Evolutionary conservation across 2,329 filamentous ascomycete species (phyloP), one percentile per base, ranked within the genome.

Genomic region (Pseudocercospora ulei): DNA sequence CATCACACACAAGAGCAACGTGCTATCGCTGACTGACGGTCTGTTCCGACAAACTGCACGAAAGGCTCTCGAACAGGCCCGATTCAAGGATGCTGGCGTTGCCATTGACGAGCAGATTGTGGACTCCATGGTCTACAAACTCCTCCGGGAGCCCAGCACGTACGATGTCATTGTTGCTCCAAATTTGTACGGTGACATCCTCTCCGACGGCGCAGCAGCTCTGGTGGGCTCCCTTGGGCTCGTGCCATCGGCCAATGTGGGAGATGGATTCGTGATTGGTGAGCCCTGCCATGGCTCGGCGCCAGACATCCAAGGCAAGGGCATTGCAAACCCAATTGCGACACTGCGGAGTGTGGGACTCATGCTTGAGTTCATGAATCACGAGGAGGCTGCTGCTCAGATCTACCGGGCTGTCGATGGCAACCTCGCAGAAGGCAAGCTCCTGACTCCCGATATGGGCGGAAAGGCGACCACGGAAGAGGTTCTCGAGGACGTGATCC

Each of bases 51-150:
- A 80, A 53, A 82, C 82, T 3, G 76, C 83, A 9, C 78, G 82
- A 51, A 70, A 71, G 18, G 84, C 83, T 3, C 77, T 96, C 5
- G 71, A 76, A 17, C 70, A 71, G 35, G 52, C 72, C 7, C 71
- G 68, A 50, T 95, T 83, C 68, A 64, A 65, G 44, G 65, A 63
- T 35, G 68, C 93, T 38, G 66, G 67, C 26, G 71, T 95, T 38
- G 44, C 43, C 7, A 55, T 59, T 17, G 90, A 96, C 65, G 90
- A 96, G 72, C 90, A 98, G 69, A 98, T 98, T 54, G 88, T 98
- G 48, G 90, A 98, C 67, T 88, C 81, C 46, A 98, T 98, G 90
- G 86, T 96, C 42, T 96, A 96, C 76, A 96, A 96, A 72, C 81
- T 98, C 41, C 96, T 96, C 78, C 84, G 88, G 47, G 85, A 96